Conservation (phyloP, 2,329 filamentous ascomycete species). For the Cadophora sp. region DNA sequence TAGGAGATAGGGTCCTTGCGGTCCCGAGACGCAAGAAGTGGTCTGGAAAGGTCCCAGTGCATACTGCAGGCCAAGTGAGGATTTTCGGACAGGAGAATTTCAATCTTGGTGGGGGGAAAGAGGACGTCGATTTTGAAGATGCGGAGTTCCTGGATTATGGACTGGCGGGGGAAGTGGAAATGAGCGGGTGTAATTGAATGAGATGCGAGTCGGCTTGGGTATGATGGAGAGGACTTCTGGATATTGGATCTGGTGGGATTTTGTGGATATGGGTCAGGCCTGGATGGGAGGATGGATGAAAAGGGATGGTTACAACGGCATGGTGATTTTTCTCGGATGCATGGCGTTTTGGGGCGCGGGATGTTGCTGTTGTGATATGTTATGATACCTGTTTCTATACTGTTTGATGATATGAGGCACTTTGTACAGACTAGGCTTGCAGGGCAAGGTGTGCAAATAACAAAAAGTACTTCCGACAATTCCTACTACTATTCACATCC, state of each 20-base stretch:
- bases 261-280: not conserved
- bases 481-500: not conserved
- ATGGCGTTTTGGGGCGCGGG: not conserved
- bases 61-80: constrained; percentile 22
- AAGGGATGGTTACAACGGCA: not conserved
- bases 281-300: not conserved
- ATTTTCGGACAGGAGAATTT: constrained; percentile 55
- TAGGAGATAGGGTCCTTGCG: constrained; percentile 38
- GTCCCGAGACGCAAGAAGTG: constrained; percentile 34
- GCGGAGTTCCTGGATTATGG: constrained; percentile 66
- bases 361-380: not conserved
- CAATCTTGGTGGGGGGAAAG: constrained; percentile 23
- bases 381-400: not conserved
- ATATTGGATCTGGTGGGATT: not conserved
- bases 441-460: not conserved
- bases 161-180: constrained; percentile 40
- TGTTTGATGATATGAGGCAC: not conserved
- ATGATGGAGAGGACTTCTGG: not conserved
- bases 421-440: not conserved
- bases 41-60: constrained; percentile 41
- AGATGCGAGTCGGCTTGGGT: not conserved
- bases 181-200: constrained; percentile 37
- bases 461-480: not conserved
- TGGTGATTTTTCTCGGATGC: not conserved
- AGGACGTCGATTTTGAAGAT: constrained; percentile 65